These are phyloP conservation scores for Sphaceloma murrayae DNA, from an alignment of 2,329 filamentous ascomycete genomes.

Conservation along the genomic window DNA sequence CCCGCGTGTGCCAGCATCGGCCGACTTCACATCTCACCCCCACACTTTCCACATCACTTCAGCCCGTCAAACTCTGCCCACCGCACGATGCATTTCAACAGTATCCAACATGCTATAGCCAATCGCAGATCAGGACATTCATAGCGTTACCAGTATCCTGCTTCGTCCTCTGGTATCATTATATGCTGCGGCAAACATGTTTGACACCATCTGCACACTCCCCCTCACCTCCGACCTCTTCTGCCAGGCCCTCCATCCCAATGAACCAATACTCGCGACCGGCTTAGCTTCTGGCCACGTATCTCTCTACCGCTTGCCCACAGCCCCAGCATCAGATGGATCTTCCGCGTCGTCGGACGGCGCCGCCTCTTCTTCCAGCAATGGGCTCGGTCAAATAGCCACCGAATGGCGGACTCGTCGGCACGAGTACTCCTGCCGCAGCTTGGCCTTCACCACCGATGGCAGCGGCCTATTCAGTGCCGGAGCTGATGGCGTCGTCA, in stretches of 20 bases:
- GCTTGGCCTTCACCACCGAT: conserved; percentile 67
- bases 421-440: conserved; percentile 89
- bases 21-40: neutral
- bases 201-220: conserved; percentile 84
- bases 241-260: conserved; percentile 75
- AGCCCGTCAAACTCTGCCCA: conserved; percentile 9
- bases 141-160: too few species aligned
- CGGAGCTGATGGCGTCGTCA: conserved; percentile 55
- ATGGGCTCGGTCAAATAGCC: conserved; percentile 66
- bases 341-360: conserved; percentile 39
- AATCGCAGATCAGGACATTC: too few species aligned
- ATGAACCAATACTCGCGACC: conserved; percentile 72
- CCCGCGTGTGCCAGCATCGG: conserved; percentile 2
- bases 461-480: conserved; percentile 56
- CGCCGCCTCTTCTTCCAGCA: conserved; percentile 36
- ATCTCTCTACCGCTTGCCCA: conserved; percentile 64
- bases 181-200: conserved; percentile 55
- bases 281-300: conserved; percentile 80
- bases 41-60: conserved; percentile 4
- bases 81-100: conserved; percentile 1
- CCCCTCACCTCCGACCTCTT: conserved; percentile 82
- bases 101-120: neutral
- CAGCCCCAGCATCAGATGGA: conserved; percentile 36
- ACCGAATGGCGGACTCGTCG: conserved; percentile 77
- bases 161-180: too few species aligned